phyloP scores from a whole-genome alignment of 2,329 filamentous ascomycete genomes.

The Ploettnerulaceae sp. region DNA sequence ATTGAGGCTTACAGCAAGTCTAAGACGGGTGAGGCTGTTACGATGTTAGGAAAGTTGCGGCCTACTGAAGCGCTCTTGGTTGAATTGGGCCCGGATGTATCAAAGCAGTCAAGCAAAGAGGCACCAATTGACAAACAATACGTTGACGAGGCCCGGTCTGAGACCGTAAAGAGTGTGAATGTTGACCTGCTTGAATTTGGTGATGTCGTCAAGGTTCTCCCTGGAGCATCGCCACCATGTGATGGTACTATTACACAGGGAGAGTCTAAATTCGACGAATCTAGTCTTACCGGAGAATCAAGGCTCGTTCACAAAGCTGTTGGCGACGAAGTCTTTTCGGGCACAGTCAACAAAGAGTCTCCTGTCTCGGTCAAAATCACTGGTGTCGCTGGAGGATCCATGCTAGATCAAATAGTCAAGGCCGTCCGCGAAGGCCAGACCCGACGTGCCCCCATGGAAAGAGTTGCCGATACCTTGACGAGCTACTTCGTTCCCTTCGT shows the following conservation, averaged over 20 bases:
- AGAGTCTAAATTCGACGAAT: conserved; percentile 75
- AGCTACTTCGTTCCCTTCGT: conserved; percentile 73
- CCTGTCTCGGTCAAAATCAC: conserved; percentile 60
- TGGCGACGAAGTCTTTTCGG: conserved; percentile 64
- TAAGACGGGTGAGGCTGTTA: conserved; percentile 81
- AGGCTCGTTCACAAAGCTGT: conserved; percentile 57
- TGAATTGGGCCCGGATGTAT: conserved; percentile 34
- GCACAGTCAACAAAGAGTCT: conserved; percentile 67
- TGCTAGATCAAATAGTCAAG: conserved; percentile 76
- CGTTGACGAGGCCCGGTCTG: background rate
- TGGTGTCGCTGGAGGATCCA: conserved; percentile 61
- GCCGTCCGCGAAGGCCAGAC: conserved; percentile 75
- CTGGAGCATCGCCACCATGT: conserved; percentile 78
- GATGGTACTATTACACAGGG: conserved; percentile 66
- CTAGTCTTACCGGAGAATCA: conserved; percentile 80
- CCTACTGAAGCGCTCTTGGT: conserved; percentile 73
- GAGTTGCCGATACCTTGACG: conserved; percentile 67
- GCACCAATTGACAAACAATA: conserved; percentile 5
- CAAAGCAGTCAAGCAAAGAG: conserved; percentile 4
- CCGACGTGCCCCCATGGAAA: conserved; percentile 68
- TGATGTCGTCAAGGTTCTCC: conserved; percentile 68
- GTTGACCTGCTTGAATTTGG: conserved; percentile 64
- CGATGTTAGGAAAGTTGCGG: conserved; percentile 70
- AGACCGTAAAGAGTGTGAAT: conserved; percentile 22
- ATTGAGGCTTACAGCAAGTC: conserved; percentile 90